Base-by-base conservation (phyloP, 768 basidiomycete species). In the Clavaria fumosa region DNA sequence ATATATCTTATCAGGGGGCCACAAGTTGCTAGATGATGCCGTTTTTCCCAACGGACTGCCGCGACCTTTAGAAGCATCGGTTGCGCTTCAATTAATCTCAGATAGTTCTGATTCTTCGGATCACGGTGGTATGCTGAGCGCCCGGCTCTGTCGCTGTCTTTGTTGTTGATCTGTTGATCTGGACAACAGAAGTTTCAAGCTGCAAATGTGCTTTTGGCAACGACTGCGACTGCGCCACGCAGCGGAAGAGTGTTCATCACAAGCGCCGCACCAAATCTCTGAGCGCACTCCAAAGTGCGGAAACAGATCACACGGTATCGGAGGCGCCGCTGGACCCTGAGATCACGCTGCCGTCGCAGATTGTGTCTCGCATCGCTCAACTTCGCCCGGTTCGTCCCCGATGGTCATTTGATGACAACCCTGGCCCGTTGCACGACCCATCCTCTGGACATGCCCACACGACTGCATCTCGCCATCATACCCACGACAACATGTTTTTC, bases 11-110 rank as follows among this genome's bases (percentile, higher is more conserved):
- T 42, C 39, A 78, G 78, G 68, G 49, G 60, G 58, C 47, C 69
- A 64, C 44, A 72, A 71, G 62, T 62, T 75, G 51, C 67, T 71
- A 50, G 69, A 70, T 50, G 60, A 69, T 62, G 78, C 82, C 67
- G 67, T 81, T 64, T 85, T 82, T 63, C 82, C 82, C 44, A 62
- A 77, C 50, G 82, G 82, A 60, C 66, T 85, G 27, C 76, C 78
- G 12, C 64, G 70, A 55, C 69, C 70, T 56, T 64, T 78, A 61
- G 75, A 69, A 65, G 67, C 73, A 64, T 70, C 66, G 66, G 65
- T 68, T 53, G 64, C 66, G 43, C 51, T 58, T 45, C 62, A 62
- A 45, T 45, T 50, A 34, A 50, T 55, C 17, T 63, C 65, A 35
- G 73, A 76, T 46, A 62, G 65, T 45, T 57, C 61, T 34, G 64